A percentile compares a stretch with the other conserved stretches of the same genome.
phyloP scores from a whole-genome alignment of 192 early-diverging fungal genomes.

The Gonapodya sp. region DNA sequence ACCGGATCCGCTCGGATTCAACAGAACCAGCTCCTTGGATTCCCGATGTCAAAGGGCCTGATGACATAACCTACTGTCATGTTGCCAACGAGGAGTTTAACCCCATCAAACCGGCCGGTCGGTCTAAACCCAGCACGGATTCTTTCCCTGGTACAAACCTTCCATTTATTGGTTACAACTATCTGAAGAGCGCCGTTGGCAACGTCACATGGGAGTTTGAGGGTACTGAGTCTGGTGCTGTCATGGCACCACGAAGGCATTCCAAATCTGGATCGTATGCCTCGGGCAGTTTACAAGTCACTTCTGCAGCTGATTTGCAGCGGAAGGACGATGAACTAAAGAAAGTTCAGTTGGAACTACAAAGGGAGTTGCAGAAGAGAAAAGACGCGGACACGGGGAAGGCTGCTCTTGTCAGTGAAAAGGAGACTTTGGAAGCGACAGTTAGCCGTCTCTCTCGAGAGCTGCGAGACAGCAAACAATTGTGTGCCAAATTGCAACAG shows the following conservation, averaged over 20 bases:
- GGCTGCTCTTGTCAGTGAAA: neutral
- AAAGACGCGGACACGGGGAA: neutral
- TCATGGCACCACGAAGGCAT: neutral
- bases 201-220: neutral
- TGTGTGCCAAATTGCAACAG: neutral
- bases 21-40: slow-evolving; percentile 66
- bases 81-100: slow-evolving; percentile 69
- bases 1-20: too few species aligned
- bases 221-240: neutral
- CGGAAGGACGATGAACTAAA: neutral
- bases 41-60: slow-evolving; percentile 71
- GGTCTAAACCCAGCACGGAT: neutral
- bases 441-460: neutral
- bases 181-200: neutral
- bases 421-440: neutral
- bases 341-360: neutral
- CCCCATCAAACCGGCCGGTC: slow-evolving; percentile 20
- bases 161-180: neutral
- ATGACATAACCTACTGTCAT: slow-evolving; percentile 72
- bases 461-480: neutral
- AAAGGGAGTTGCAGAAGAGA: neutral
- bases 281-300: neutral
- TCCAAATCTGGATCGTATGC: neutral
- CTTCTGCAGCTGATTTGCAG: neutral
- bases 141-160: neutral